Conservation (phyloP, 257 asterid species). For the Solanum etuberosum region DNA sequence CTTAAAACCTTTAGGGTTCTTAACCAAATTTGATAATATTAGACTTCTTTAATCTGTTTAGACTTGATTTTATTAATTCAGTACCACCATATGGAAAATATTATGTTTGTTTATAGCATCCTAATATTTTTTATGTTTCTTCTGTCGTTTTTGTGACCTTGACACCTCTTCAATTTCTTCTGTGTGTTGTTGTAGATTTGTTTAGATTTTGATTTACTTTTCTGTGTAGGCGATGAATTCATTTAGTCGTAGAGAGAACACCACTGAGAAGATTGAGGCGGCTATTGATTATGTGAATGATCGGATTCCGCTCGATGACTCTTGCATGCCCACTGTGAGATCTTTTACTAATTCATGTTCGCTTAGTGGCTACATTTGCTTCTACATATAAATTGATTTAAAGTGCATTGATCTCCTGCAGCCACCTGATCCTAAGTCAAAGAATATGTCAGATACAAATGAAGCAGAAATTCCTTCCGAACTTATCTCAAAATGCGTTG, state of each 20-base stretch:
- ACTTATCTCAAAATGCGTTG: conserved; percentile 63
- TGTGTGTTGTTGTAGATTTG: not conserved
- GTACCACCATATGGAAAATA: not conserved
- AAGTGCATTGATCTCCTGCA: conserved; percentile 16
- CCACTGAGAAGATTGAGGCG: conserved; percentile 57
- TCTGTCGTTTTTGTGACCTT: not conserved
- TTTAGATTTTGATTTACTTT: not conserved
- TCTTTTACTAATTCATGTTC: not conserved
- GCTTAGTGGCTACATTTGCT: not conserved
- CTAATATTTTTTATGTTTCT: not conserved
- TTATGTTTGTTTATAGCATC: not conserved
- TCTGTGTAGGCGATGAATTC: conserved; percentile 52
- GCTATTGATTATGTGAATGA: conserved; percentile 29
- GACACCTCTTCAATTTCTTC: not conserved
- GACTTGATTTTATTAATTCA: not conserved
- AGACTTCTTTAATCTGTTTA: not conserved
- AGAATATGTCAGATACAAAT: conserved; percentile 22
- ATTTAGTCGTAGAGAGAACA: conserved; percentile 33
- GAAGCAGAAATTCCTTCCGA: conserved; percentile 67
- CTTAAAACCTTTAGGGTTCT: not conserved
- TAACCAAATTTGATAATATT: not conserved
- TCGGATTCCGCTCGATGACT: conserved; percentile 25
- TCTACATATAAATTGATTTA: conserved; percentile 1
- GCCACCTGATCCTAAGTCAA: conserved; percentile 37
- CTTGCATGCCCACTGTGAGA: conserved; percentile 27